Conservation (phyloP, 768 basidiomycete genomes). For the Leccinum ochraceum region DNA sequence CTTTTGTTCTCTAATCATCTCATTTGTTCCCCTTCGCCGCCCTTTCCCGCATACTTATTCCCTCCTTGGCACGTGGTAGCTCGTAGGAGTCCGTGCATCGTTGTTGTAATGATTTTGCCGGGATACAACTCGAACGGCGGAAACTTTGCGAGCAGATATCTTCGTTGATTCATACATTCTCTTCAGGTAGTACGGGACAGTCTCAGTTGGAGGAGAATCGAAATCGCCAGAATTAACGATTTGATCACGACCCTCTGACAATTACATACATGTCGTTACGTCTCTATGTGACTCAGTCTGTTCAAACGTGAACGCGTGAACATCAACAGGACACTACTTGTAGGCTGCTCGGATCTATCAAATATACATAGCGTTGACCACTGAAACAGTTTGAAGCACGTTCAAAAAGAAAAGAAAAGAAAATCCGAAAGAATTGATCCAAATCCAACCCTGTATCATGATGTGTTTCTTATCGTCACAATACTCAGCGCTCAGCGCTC, state of each 20-base stretch:
- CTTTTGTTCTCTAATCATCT: neutral
- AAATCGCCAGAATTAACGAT: neutral
- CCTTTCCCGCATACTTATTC: slow-evolving; percentile 9
- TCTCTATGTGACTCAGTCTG: neutral
- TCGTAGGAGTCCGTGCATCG: slow-evolving; percentile 6
- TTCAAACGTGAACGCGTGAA: neutral
- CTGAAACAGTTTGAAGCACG: neutral
- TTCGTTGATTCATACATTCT: neutral
- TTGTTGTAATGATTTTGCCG: slow-evolving; percentile 2
- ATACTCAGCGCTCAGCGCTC: neutral
- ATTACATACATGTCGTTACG: neutral
- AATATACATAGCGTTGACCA: neutral
- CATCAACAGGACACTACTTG: neutral
- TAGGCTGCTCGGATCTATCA: neutral
- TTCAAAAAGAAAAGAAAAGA: neutral
- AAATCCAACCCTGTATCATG: neutral
- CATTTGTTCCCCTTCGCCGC: slow-evolving; percentile 1
- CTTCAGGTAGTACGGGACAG: neutral
- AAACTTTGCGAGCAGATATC: neutral
- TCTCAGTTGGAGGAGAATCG: neutral
- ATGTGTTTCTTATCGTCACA: neutral
- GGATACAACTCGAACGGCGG: slow-evolving; percentile 1
- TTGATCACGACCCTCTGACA: neutral
- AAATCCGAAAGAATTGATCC: neutral
- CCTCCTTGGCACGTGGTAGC: neutral